Evolutionary conservation across 1,284 basidiomycete genomes (phyloP), one percentile per base, ranked within the genome.

Genomic region (Coniferiporia weirii): DNA sequence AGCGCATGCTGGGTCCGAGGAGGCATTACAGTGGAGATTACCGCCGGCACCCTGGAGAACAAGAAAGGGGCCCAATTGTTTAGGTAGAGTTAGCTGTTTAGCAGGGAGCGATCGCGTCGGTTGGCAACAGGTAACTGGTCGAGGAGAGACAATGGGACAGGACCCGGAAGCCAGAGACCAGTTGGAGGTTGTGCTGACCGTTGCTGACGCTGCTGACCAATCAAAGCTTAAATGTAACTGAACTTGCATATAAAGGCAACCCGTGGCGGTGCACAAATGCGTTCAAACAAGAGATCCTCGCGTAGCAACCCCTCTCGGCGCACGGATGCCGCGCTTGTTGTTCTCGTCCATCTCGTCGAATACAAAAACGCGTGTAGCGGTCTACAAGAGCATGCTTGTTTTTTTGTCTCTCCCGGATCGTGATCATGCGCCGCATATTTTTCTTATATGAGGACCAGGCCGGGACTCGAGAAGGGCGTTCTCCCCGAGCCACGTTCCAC

Each of bases 301-400:
- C 40, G 40, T 48, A 44, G 20, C 43, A 56, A 43, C 45, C 27
- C 12, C 9, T 7, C 53, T 27, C 27, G 27, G 46, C 46, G 46
- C 20, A 27, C 34, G 43, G 53, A 54, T 22, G 45, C 27, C 47
- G 55, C 12, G 46, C 55, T 57, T 50, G 48, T 57, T 57, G 48
- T 61, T 56, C 50, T 61, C 45, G 20, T 54, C 43, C 36, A 57
- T 20, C 53, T 50, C 52, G 57, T 59, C 57, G 57, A 59, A 59
- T 59, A 59, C 58, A 59, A 59, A 59, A 59, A 59, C 52, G 46
- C 35, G 38, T 59, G n/a, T 34, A 46, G 38, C 8, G 15, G 38
- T 40, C 38, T 40, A 59, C 57, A 59, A 59, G 52, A 58, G 49
- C 50, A 56, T 52, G 45, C 58, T 59, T 59, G 58, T 59, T 59